Base-by-base conservation (phyloP, 1,284 basidiomycete genomes). In the Anthracocystis setariae region DNA sequence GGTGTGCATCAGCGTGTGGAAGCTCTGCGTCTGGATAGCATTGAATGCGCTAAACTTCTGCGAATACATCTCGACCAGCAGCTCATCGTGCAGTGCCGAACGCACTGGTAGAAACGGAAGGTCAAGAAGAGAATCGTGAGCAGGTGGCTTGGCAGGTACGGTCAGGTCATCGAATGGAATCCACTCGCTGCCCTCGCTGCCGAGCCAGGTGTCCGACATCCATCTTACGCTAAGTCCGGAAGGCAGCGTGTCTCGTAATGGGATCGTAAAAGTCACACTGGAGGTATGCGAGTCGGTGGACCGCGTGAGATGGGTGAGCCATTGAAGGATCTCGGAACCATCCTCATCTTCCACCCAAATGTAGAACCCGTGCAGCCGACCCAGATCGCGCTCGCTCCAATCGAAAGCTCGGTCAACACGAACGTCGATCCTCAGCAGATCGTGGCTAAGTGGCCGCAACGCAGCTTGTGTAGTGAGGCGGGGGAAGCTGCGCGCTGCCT, bases 201-300 rank as follows among this genome's bases (percentile, higher is more conserved):
- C 93, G 64, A 97, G 86, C 97, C 97, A 99, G 68, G 89, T 88
- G 83, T 98, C 94, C 1, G 94, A 98, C 42, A 94, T 87, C 69
- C 90, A 90, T 24, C 91, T 89, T 49, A 97, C 46, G 8, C 54
- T 72, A 32, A 68, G 51, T 0, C 64, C 60, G 4, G 52, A 68
- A 21, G 56, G 74, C 47, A 51, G 46, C 21, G 40, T 44, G 24
- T 60, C 72, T 15, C 40, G 18, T 46, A 92, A 84, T 17, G 87
- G 89, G 12, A 59, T 54, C 83, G 53, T 71, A 53, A 66, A 70
- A 2, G 68, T 55, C n/a, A 68, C 57, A 38, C 38, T 71, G 24
- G 66, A 69, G 3, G 23, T 89, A 80, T 29, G 94, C 89, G 55
- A 54, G 44, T 68, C 64, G 13, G 32, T 63, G 42, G 61, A 53